phyloP scores from a whole-genome alignment of 1,284 basidiomycete species.

The Malassezia brasiliensis region DNA sequence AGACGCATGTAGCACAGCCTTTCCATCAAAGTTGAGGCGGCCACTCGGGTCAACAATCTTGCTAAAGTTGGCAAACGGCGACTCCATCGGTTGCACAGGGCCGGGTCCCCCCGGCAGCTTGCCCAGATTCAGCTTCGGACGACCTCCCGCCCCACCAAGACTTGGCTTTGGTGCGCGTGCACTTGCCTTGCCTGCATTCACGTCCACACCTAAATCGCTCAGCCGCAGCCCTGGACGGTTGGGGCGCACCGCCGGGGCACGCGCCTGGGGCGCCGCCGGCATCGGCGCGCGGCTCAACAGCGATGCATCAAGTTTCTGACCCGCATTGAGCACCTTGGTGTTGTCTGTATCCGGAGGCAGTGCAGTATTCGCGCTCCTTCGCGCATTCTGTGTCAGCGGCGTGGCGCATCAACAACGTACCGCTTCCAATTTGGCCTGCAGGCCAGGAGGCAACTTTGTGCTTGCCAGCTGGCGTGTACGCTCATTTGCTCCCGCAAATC shows the following conservation, averaged over 20 bases:
- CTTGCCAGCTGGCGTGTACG: conserved; percentile 35
- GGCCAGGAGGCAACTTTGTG: conserved; percentile 58
- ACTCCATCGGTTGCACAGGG: conserved; percentile 33
- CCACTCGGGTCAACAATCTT: conserved; percentile 97
- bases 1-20: conserved; percentile 79
- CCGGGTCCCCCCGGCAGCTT: conserved; percentile 1
- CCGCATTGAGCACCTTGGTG: conserved; percentile 24
- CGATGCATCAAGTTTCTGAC: conserved; percentile 31
- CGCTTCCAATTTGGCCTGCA: conserved; percentile 86
- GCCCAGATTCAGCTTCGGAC: conserved; percentile 4
- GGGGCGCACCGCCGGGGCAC: conserved; percentile 19
- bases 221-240: conserved; percentile 32
- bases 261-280: conserved; percentile 8
- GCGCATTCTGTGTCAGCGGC: conserved; percentile 17
- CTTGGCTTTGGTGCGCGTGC: not conserved
- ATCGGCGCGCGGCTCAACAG: conserved; percentile 18
- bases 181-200: conserved; percentile 8
- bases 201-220: conserved; percentile 27
- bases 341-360: not conserved
- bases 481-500: conserved; percentile 27
- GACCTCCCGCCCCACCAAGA: not conserved
- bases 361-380: conserved; percentile 16
- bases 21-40: conserved; percentile 80
- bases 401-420: conserved; percentile 51
- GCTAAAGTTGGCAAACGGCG: conserved; percentile 83